These are phyloP conservation scores for Ustulina deusta DNA, from an alignment of 2,329 filamentous ascomycete species.

Conservation along the genomic window DNA sequence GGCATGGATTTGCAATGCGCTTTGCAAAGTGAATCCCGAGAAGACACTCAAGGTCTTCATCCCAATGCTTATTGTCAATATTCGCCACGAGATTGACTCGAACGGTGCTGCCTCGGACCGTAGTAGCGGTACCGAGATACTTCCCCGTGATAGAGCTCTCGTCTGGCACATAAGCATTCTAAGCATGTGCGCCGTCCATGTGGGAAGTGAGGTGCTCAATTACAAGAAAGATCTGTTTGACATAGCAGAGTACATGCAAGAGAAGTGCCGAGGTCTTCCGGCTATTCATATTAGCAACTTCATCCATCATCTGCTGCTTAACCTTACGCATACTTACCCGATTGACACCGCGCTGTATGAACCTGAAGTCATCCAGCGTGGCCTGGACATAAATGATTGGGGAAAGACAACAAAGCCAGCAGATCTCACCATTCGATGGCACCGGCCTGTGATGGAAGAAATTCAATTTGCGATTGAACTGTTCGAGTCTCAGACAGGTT, in stretches of 20 bases:
- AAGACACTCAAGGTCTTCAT: constrained; percentile 93
- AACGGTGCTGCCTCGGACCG: constrained; percentile 96
- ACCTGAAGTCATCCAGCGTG: constrained; percentile 75
- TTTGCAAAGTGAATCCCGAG: constrained; percentile 95
- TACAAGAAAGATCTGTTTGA: constrained; percentile 91
- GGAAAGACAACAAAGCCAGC: constrained; percentile 79
- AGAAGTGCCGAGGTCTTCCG: constrained; percentile 91
- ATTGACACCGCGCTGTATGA: constrained; percentile 91
- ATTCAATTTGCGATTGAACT: constrained; percentile 89
- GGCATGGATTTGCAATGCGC: constrained; percentile 96
- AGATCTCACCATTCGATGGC: constrained; percentile 89
- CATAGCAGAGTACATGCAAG: constrained; percentile 95
- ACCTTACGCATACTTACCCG: constrained; percentile 93
- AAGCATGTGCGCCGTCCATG: constrained; percentile 97
- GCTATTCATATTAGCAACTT: constrained; percentile 98
- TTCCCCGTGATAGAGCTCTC: constrained; percentile 89
- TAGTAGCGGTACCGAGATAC: constrained; percentile 91
- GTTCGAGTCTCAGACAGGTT: constrained; percentile 84
- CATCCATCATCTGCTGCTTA: constrained; percentile 94
- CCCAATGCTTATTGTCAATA: constrained; percentile 89
- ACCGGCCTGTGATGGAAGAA: constrained; percentile 82
- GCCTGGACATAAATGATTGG: constrained; percentile 85
- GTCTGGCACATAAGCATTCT: constrained; percentile 98
- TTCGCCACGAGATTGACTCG: constrained; percentile 95
- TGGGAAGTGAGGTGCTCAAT: constrained; percentile 87